phyloP scores from a whole-genome alignment of 2,329 filamentous ascomycete genomes.

The Rhexocercosporidium sp. region DNA sequence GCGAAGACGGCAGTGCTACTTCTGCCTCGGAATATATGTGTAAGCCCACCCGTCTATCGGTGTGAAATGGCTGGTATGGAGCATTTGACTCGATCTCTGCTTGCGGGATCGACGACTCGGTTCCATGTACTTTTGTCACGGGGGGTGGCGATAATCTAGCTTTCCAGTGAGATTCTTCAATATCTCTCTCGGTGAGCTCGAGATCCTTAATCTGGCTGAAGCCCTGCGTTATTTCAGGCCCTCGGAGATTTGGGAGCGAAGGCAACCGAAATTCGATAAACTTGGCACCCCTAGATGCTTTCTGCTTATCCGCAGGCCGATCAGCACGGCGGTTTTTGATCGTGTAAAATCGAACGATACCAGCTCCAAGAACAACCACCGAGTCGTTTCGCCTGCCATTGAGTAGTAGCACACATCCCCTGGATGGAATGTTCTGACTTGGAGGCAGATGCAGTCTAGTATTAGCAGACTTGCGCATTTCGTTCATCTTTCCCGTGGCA shows the following conservation, averaged over 20 bases:
- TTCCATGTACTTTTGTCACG: constrained; percentile 47
- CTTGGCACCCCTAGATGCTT: constrained; percentile 50
- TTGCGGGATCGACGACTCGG: constrained; percentile 69
- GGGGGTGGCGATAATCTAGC: constrained; percentile 44
- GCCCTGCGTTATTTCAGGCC: constrained; percentile 60
- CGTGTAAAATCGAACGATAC: constrained; percentile 67
- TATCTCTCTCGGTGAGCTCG: constrained; percentile 38
- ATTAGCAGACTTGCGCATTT: constrained; percentile 75
- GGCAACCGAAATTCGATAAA: constrained; percentile 67
- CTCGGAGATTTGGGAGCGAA: constrained; percentile 62
- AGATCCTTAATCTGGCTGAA: constrained; percentile 52
- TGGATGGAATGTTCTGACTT: constrained; percentile 56
- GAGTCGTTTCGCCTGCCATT: constrained; percentile 65
- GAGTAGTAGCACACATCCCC: constrained; percentile 69
- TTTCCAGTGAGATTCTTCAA: constrained; percentile 43
- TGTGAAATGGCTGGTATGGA: constrained; percentile 95
- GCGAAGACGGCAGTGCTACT: constrained; percentile 22
- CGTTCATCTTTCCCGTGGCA: constrained; percentile 71
- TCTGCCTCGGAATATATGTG: constrained; percentile 60
- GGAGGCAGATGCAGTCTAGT: constrained; percentile 74
- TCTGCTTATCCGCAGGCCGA: constrained; percentile 60
- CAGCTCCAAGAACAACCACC: constrained; percentile 69
- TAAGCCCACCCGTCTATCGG: constrained; percentile 82
- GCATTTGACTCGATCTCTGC: constrained; percentile 96
- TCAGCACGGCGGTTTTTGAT: constrained; percentile 51